phyloP scores from a whole-genome alignment of 1,139 yeast genomes.

The Chernovozyma aurita region DNA sequence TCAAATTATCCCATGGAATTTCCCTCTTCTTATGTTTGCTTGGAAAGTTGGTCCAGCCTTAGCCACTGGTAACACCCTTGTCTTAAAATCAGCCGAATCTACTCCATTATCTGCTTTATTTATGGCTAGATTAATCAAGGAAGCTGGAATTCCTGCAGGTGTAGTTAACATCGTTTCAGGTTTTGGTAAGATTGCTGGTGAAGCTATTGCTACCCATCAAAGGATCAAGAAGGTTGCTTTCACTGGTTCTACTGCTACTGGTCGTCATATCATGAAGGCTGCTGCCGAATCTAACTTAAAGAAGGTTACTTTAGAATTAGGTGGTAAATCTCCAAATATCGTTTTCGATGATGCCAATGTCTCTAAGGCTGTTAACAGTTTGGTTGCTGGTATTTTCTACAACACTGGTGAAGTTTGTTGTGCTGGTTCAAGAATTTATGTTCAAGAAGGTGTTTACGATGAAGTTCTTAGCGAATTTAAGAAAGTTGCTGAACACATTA shows the following conservation, averaged over 20 bases:
- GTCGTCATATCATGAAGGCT: slow-evolving; percentile 68
- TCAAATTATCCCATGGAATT: slow-evolving; percentile 84
- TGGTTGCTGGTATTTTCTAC: slow-evolving; percentile 30
- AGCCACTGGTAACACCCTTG: slow-evolving; percentile 77
- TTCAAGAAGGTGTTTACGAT: slow-evolving; percentile 66
- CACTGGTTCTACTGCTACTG: slow-evolving; percentile 83
- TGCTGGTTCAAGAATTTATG: slow-evolving; percentile 70
- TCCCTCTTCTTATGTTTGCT: slow-evolving; percentile 78
- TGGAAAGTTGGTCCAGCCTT: slow-evolving; percentile 88
- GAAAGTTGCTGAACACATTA: slow-evolving; percentile 46
- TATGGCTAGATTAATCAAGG: slow-evolving; percentile 54
- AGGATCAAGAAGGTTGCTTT: slow-evolving; percentile 75
- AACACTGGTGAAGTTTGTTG: slow-evolving; percentile 78
- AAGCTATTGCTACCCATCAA: slow-evolving; percentile 65
- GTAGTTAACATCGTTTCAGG: slow-evolving; percentile 75
- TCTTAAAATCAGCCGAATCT: slow-evolving; percentile 77
- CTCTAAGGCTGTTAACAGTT: slow-evolving; percentile 49
- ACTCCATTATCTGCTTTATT: slow-evolving; percentile 78
- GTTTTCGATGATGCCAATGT: slow-evolving; percentile 72
- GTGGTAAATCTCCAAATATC: slow-evolving; percentile 83
- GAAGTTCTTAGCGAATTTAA: slow-evolving; percentile 52
- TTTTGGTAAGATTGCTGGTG: slow-evolving; percentile 74
- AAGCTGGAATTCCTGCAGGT: slow-evolving; percentile 79
- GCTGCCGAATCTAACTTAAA: slow-evolving; percentile 68
- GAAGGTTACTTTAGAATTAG: slow-evolving; percentile 79